Conservation (phyloP, 2,329 filamentous ascomycete genomes). For the Aspergillus viridinutans region DNA sequence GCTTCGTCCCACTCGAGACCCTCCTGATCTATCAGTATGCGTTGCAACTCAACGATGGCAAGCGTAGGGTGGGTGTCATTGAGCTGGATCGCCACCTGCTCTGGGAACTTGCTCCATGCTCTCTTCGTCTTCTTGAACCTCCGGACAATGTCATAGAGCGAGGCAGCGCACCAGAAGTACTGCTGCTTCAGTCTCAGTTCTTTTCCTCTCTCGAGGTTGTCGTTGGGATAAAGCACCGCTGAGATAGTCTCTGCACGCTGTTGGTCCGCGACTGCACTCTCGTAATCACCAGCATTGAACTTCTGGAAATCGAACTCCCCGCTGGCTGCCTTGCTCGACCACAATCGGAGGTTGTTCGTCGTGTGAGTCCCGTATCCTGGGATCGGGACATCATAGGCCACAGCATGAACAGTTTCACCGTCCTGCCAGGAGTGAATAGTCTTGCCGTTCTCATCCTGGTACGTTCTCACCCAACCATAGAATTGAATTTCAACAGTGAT, state of each 20-base stretch:
- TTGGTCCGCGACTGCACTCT: slow-evolving; percentile 95
- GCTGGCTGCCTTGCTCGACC: slow-evolving; percentile 95
- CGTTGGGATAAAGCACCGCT: slow-evolving; percentile 93
- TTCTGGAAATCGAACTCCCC: slow-evolving; percentile 99
- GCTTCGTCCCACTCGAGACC: slow-evolving; percentile 90
- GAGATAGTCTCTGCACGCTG: slow-evolving; percentile 99
- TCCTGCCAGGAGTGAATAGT: slow-evolving; percentile 76
- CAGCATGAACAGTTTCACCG: slow-evolving; percentile 85
- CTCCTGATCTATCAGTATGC: slow-evolving; percentile 85
- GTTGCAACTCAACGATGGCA: slow-evolving; percentile 91
- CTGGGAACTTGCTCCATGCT: slow-evolving; percentile 85
- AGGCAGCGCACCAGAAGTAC: slow-evolving; percentile 99
- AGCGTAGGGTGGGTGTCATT: slow-evolving; percentile 97
- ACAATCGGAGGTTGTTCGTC: slow-evolving; percentile 93
- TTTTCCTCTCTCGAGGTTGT: slow-evolving; percentile 93
- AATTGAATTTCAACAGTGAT: slow-evolving; percentile 97
- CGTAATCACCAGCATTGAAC: slow-evolving; percentile 97
- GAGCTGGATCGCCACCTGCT: slow-evolving; percentile 93
- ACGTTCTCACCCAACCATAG: slow-evolving; percentile 78
- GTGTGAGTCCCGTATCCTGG: slow-evolving; percentile 85
- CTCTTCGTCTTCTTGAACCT: slow-evolving; percentile 97
- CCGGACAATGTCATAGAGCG: slow-evolving; percentile 90
- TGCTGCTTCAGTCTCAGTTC: slow-evolving; percentile 97
- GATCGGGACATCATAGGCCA: slow-evolving; percentile 89
- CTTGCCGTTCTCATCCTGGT: slow-evolving; percentile 71